A percentile compares a stretch with the other conserved stretches of the same genome.
Conservation (phyloP, 306 rosid genomes). For the Lathyrus aphaca region DNA sequence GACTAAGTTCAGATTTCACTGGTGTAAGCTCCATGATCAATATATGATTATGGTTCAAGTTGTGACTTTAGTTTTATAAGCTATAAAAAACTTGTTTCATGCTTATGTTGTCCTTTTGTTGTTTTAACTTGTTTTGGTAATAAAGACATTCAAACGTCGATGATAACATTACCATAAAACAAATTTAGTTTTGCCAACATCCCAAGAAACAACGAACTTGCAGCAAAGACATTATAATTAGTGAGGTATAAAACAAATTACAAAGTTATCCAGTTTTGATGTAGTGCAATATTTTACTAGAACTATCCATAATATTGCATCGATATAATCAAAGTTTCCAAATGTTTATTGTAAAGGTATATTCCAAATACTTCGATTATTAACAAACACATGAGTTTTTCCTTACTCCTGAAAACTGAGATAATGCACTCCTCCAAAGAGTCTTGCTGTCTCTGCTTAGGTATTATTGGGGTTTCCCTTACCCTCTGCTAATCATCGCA, state of each 20-base stretch:
- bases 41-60: conserved; percentile 17
- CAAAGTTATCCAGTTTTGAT: conserved; percentile 30
- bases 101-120: conserved; percentile 37
- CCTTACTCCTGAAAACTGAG: too few species aligned
- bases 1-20: conserved; percentile 53
- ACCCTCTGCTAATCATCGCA: too few species aligned
- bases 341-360: conserved; percentile 16
- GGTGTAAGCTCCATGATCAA: conserved; percentile 50
- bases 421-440: too few species aligned
- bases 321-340: conserved; percentile 32
- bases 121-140: conserved; percentile 24
- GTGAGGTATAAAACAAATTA: conserved; percentile 30
- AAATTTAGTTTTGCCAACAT: conserved; percentile 42
- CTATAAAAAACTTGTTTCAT: conserved; percentile 37
- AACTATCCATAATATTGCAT: conserved; percentile 17
- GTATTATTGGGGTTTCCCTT: too few species aligned
- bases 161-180: conserved; percentile 48
- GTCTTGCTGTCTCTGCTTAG: too few species aligned
- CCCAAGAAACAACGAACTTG: conserved; percentile 32
- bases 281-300: neutral
- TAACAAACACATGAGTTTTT: too few species aligned
- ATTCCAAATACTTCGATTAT: too few species aligned
- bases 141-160: conserved; percentile 46
- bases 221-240: conserved; percentile 5
- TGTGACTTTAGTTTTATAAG: conserved; percentile 29